A percentile compares a stretch with the other conserved stretches of the same genome.
Evolutionary conservation across 345 rosid species (phyloP).

Genomic region (Dovyalis caffra): DNA sequence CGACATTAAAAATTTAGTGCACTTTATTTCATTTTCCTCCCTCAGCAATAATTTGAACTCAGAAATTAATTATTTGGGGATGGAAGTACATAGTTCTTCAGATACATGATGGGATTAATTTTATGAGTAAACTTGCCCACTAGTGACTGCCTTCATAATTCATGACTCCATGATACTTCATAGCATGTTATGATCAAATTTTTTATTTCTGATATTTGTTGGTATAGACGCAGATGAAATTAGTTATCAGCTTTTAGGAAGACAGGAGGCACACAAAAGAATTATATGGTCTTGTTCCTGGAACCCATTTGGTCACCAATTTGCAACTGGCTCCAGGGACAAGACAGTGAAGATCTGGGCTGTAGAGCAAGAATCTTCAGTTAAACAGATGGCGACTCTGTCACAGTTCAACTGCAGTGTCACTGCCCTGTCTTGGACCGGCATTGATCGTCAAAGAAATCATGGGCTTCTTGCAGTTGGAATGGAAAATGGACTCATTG

Average conservation of each 20-base stretch:
- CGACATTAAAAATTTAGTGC: neutral
- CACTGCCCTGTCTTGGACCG: constrained; percentile 82
- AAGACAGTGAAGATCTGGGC: constrained; percentile 93
- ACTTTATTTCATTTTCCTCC: neutral
- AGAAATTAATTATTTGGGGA: neutral
- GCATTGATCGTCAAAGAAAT: constrained; percentile 49
- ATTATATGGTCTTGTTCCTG: constrained; percentile 98
- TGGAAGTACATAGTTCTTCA: neutral
- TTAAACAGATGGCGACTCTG: constrained; percentile 52
- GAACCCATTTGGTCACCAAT: constrained; percentile 87
- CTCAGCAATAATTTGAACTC: neutral
- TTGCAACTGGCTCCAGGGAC: constrained; percentile 92
- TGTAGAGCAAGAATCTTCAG: constrained; percentile 39
- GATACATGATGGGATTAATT: neutral
- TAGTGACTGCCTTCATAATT: neutral
- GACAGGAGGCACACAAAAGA: constrained; percentile 90
- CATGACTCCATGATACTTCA: neutral
- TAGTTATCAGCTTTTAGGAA: constrained; percentile 54
- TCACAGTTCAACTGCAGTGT: constrained; percentile 76
- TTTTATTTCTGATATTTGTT: neutral
- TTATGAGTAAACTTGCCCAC: neutral
- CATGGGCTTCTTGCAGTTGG: constrained; percentile 69
- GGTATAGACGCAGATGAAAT: constrained; percentile 46
- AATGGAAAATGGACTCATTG: constrained; percentile 77
- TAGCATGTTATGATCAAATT: neutral